Evolutionary conservation across 1,139 yeast genomes (phyloP), one percentile per base, ranked within the genome.

Genomic region (Kurtzmaniella natalensis): DNA sequence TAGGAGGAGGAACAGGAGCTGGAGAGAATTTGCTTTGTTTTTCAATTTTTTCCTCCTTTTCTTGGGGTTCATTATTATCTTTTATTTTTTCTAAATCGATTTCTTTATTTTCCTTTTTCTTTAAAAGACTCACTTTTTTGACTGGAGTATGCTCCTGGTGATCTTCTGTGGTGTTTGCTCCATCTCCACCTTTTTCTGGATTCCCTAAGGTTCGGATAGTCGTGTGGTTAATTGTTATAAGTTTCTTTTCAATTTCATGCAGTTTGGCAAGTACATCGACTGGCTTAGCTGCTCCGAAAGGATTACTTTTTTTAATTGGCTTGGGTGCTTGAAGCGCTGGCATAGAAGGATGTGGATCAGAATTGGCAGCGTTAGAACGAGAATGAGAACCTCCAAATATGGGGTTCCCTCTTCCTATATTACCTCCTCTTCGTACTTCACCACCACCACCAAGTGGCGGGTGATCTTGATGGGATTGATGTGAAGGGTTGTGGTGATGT

Each of bases 161-260:
- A 11, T 45, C 36, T 28, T 39, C 39, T 17, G 41, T 44, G 2
- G 45, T 42, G 9, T 39, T 37, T 33, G 50, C 50, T n/a, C 43
- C 42, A 32, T 49, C 49, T 4, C 41, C 37, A 7, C 14, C 20
- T 25, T n/a, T n/a, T n/a, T 41, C 44, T 11, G 45, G 53, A 13
- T 58, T 53, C 0, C 72, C 76, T 25, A 72, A 43, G 2, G 79
- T 76, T 47, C 70, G 71, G 33, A 74, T 67, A 0, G 85, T 80
- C 0, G 83, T 78, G 27, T 72, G 70, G 46, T 80, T 80, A 29
- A 78, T 56, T 33, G 64, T 61, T 6, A 69, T 59, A 39, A 81
- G 55, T 45, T 71, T 61, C 41, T 61, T 60, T 26, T 68, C 72
- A 25, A 67, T 61, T 43, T 68, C 73, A 26, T 60, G 61, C 45